Base-by-base conservation (phyloP, 1,284 basidiomycete genomes). In the Phaffia rhodozyma region DNA sequence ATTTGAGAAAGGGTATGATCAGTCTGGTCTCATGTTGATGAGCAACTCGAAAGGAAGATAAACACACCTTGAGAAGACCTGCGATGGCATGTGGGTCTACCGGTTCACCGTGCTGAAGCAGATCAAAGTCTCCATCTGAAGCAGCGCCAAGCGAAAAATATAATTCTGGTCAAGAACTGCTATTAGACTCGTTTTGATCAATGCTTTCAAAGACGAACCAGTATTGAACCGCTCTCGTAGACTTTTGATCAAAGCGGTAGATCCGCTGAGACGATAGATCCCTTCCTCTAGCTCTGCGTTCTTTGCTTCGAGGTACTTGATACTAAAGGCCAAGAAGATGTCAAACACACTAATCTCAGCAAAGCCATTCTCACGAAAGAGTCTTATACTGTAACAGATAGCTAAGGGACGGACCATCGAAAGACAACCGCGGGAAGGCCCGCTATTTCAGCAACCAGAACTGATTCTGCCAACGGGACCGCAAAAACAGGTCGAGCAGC, bases 81-180 rank as follows among this genome's bases (percentile, higher is more conserved):
- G 92, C 88, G 66, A 97, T 89, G 51, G 92, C 92, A 75, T 97
- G 91, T 48, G 89, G 89, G 78, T 97, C 92, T 86, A 88, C 92
- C 70, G 86, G 88, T 72, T 94, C 91, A 73, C 91, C 87, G 6
- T 85, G 84, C 50, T 82, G 83, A 30, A 92, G 78, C 34, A 97
- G 80, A 73, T 96, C 86, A 67, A 94, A 81, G 74, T 97, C 93
- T 27, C 91, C 92, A 79, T 97, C 92, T 86, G 70, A 60, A 70
- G 60, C 34, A 55, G 57, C 2, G 27, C 27, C 27, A 55, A 54
- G 38, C 21, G 21, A 62, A 32, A 59, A 38, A 62, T 59, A 6
- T 20, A 48, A 58, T 16, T 51, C 30, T 47, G 43, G 16, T 52
- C 13, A 11, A 48, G 20, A 13, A 27, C 34, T 32, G 63, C 59